Conservation (phyloP, 345 rosid species). For the Salix koriyanagi region DNA sequence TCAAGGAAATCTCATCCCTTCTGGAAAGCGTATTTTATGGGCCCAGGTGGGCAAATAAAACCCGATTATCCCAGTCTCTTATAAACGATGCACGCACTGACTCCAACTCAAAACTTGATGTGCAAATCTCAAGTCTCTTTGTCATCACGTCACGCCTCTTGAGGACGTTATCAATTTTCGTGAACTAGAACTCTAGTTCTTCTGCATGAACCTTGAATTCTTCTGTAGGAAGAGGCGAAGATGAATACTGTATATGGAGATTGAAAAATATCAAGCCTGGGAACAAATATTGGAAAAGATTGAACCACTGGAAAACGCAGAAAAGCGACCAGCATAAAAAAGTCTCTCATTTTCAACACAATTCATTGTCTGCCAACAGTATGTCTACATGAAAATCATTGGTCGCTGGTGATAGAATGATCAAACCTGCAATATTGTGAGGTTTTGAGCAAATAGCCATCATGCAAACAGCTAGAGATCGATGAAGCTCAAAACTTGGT, state of each 20-base stretch:
- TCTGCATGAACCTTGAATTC: background rate
- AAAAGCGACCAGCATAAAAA: background rate
- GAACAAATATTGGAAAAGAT: background rate
- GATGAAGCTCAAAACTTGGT: background rate
- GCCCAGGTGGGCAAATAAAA: too few species aligned
- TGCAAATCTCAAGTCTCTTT: too few species aligned
- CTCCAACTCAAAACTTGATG: too few species aligned
- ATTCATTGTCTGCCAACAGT: background rate
- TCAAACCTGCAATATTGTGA: background rate
- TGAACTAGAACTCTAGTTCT: background rate
- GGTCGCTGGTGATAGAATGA: background rate
- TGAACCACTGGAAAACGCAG: background rate
- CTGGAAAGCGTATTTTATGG: too few species aligned
- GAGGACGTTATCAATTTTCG: too few species aligned
- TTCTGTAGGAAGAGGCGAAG: background rate
- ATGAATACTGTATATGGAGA: background rate
- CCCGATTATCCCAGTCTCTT: too few species aligned
- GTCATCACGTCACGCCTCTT: too few species aligned
- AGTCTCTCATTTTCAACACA: background rate
- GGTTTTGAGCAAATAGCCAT: background rate
- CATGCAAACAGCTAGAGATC: background rate
- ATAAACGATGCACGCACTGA: too few species aligned
- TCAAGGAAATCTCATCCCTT: too few species aligned
- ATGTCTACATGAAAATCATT: too few species aligned
- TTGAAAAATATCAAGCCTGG: background rate